phyloP scores from a whole-genome alignment of 176 grass and related monocot species.

The Eleusine coracana region DNA sequence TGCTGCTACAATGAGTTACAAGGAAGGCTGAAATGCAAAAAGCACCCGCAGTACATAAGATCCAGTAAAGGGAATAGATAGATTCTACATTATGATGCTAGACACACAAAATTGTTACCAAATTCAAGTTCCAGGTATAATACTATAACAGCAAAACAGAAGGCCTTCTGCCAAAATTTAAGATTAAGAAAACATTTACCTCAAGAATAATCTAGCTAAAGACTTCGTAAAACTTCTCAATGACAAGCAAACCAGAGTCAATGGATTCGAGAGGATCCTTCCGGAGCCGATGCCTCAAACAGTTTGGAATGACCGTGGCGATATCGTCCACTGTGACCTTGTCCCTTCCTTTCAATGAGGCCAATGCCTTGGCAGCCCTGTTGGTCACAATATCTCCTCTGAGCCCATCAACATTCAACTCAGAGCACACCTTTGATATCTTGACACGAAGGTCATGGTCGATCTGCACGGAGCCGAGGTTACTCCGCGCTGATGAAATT shows the following conservation, averaged over 20 bases:
- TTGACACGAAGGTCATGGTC: constrained; percentile 93
- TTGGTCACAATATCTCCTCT: constrained; percentile 95
- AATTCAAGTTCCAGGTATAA: constrained; percentile 22
- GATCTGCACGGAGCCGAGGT: constrained; percentile 67
- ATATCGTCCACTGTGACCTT: constrained; percentile 85
- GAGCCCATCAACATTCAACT: constrained; percentile 93
- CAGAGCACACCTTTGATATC: constrained; percentile 90
- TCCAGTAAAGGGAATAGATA: constrained; percentile 5
- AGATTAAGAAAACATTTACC: constrained; percentile 45
- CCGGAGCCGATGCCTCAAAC: constrained; percentile 93
- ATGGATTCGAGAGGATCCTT: constrained; percentile 97
- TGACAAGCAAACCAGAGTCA: constrained; percentile 87
- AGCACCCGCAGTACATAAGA: constrained; percentile 21
- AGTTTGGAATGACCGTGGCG: constrained; percentile 91
- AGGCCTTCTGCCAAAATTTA: constrained; percentile 25
- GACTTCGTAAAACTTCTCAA: constrained; percentile 98
- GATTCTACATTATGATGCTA: constrained; percentile 41
- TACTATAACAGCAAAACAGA: constrained; percentile 24
- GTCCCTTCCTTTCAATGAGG: constrained; percentile 89
- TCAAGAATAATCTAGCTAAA: constrained; percentile 63
- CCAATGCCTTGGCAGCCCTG: constrained; percentile 85
- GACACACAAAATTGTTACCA: constrained; percentile 27
- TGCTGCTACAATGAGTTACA: constrained; percentile 8
- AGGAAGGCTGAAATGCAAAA: constrained; percentile 2
- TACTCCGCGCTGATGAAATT: constrained; percentile 66